Conservation (phyloP, 2,329 filamentous ascomycete genomes). For the Apiospora rasikravindrae region DNA sequence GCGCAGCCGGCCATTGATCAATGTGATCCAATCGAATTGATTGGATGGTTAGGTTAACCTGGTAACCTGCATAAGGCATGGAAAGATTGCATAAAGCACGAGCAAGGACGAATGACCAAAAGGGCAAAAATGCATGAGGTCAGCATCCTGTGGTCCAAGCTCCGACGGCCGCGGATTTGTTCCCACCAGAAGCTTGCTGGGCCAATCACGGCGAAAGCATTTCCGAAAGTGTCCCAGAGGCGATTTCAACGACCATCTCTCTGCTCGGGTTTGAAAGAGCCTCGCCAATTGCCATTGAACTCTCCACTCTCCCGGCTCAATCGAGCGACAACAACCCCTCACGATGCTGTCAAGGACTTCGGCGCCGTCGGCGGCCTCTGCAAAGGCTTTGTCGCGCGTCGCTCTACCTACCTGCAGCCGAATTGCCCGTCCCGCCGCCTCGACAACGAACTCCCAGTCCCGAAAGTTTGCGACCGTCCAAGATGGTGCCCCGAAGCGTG, state of each 20-base stretch:
- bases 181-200: slow-evolving; percentile 18
- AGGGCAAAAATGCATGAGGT: slow-evolving; percentile 23
- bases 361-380: slow-evolving; percentile 46
- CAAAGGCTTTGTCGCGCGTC: slow-evolving; percentile 46
- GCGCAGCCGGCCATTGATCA: background rate
- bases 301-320: slow-evolving; percentile 41
- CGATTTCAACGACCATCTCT: slow-evolving; percentile 20
- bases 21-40: slow-evolving; percentile 3
- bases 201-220: slow-evolving; percentile 24
- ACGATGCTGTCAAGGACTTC: slow-evolving; percentile 51
- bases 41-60: slow-evolving; percentile 7
- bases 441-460: slow-evolving; percentile 56
- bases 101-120: background rate
- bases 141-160: slow-evolving; percentile 25
- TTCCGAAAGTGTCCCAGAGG: slow-evolving; percentile 22
- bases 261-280: slow-evolving; percentile 16
- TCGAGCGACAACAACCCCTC: slow-evolving; percentile 40
- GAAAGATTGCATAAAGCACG: background rate
- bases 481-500: slow-evolving; percentile 71
- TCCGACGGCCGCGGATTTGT: slow-evolving; percentile 10
- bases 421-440: slow-evolving; percentile 49
- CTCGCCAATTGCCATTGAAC: slow-evolving; percentile 33
- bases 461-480: slow-evolving; percentile 83
- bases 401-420: slow-evolving; percentile 38
- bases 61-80: background rate